Evolutionary conservation across 1,284 basidiomycete species (phyloP).

Genomic region (Lignosus rhinocerotis): DNA sequence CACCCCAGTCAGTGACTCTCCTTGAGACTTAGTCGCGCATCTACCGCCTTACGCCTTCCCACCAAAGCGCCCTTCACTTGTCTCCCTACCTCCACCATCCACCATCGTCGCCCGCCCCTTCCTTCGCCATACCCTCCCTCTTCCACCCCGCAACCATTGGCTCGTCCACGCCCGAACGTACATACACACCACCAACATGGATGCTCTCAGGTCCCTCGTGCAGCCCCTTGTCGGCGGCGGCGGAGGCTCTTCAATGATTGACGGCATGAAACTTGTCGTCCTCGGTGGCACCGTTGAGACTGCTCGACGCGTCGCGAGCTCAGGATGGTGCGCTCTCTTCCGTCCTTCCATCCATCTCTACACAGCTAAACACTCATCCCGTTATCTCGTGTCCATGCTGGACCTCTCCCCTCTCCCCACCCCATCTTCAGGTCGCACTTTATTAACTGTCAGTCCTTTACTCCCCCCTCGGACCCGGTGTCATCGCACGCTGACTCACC

Average conservation of each 20-base stretch:
- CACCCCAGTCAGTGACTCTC: too few relatives aligned
- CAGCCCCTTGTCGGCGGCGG: conserved; percentile 76
- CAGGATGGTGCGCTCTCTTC: conserved; percentile 58
- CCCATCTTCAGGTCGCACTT: conserved; percentile 62
- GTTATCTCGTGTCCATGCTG: conserved; percentile 12
- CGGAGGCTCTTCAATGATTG: conserved; percentile 74
- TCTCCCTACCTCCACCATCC: conserved; percentile 24
- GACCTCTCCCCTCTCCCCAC: too few relatives aligned
- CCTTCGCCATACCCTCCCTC: conserved; percentile 29
- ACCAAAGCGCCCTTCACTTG: conserved; percentile 21
- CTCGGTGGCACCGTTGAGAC: conserved; percentile 84
- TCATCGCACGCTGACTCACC: conserved; percentile 21
- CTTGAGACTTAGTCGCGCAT: too few relatives aligned
- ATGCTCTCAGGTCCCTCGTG: conserved; percentile 78
- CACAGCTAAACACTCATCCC: conserved; percentile 10
- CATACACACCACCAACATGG: conserved; percentile 48
- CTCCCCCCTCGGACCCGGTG: conserved; percentile 11
- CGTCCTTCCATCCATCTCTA: neutral
- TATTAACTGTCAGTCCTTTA: conserved; percentile 66
- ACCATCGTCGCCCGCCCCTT: conserved; percentile 13
- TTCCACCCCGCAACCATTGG: conserved; percentile 30
- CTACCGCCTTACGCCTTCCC: conserved; percentile 20
- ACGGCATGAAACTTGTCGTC: conserved; percentile 84
- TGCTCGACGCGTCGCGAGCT: conserved; percentile 74
- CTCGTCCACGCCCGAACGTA: conserved; percentile 24